These are phyloP conservation scores for Laburnicola sp. DNA, from an alignment of 2,329 filamentous ascomycete genomes.

Conservation along the genomic window DNA sequence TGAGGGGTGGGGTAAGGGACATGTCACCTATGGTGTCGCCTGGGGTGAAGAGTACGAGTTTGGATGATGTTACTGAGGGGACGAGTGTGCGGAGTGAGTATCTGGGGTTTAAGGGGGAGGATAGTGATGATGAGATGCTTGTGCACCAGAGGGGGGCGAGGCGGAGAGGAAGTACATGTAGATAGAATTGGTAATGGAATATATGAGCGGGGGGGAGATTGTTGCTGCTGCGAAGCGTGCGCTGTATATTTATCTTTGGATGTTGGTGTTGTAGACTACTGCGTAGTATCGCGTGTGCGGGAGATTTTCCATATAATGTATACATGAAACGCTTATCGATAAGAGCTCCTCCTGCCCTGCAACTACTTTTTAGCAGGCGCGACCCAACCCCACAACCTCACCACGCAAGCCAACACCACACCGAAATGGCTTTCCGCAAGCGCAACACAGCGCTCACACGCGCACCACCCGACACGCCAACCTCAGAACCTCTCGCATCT, in stretches of 20 bases:
- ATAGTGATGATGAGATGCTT: slow-evolving; percentile 6
- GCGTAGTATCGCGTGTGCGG: no score
- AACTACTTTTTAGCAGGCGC: no score
- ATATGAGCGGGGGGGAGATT: no score
- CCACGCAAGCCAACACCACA: neutral
- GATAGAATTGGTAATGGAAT: no score
- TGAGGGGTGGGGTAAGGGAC: neutral
- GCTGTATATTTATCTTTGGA: no score
- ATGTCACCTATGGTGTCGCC: neutral
- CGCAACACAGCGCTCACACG: slow-evolving; percentile 62
- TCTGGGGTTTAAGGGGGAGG: neutral
- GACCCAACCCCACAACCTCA: neutral
- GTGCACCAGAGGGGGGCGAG: no score
- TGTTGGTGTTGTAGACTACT: no score
- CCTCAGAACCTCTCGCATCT: slow-evolving; percentile 17
- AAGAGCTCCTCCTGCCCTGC: no score
- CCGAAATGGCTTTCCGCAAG: slow-evolving; percentile 68
- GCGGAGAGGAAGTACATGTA: no score
- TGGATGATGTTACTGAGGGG: slow-evolving; percentile 7
- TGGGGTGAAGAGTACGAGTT: slow-evolving; percentile 8
- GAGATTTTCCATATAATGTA: no score
- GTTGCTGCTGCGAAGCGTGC: no score
- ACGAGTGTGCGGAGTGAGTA: slow-evolving; percentile 9
- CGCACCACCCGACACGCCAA: slow-evolving; percentile 20
- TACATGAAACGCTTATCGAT: no score